A percentile compares a stretch with the other conserved stretches of the same genome.
phyloP scores from a whole-genome alignment of 2,329 filamentous ascomycete species.

The Pyrenochaeta sp. region DNA sequence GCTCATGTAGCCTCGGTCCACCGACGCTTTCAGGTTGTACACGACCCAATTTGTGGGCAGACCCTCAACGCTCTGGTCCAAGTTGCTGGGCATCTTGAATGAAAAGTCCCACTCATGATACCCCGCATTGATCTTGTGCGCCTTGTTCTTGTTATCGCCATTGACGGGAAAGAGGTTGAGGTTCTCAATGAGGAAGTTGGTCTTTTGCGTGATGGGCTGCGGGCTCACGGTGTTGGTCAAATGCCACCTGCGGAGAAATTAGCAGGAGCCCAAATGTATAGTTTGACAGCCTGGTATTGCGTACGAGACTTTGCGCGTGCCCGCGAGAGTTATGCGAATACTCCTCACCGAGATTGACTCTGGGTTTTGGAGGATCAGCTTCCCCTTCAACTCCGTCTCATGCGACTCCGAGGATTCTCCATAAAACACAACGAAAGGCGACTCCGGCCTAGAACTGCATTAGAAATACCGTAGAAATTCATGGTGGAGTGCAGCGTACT shows the following conservation, averaged over 20 bases:
- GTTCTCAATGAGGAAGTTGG: conserved; percentile 56
- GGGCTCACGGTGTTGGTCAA: conserved; percentile 48
- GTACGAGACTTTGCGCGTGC: conserved; percentile 57
- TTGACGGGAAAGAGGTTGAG: conserved; percentile 55
- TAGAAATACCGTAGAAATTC: conserved; percentile 4
- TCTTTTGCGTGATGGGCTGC: conserved; percentile 56
- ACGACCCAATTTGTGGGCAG: conserved; percentile 84
- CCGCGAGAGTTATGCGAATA: conserved; percentile 56
- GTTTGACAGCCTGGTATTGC: no score
- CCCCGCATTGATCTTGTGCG: conserved; percentile 60
- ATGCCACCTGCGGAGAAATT: conserved; percentile 40
- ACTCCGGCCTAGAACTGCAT: conserved; percentile 48
- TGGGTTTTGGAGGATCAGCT: conserved; percentile 55
- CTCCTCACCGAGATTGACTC: conserved; percentile 57
- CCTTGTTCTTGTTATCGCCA: conserved; percentile 38
- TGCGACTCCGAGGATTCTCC: conserved; percentile 56
- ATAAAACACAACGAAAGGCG: conserved; percentile 59
- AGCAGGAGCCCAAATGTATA: conserved; percentile 17
- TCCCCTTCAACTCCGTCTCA: conserved; percentile 54
- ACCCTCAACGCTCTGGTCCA: conserved; percentile 89
- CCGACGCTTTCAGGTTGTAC: conserved; percentile 89
- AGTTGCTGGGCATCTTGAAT: conserved; percentile 54
- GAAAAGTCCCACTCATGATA: conserved; percentile 59
- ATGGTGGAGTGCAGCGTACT: conserved; percentile 38
- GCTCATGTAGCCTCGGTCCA: conserved; percentile 84